Conservation (phyloP, 768 basidiomycete genomes). For the Xerocomus brunneocitrinus region DNA sequence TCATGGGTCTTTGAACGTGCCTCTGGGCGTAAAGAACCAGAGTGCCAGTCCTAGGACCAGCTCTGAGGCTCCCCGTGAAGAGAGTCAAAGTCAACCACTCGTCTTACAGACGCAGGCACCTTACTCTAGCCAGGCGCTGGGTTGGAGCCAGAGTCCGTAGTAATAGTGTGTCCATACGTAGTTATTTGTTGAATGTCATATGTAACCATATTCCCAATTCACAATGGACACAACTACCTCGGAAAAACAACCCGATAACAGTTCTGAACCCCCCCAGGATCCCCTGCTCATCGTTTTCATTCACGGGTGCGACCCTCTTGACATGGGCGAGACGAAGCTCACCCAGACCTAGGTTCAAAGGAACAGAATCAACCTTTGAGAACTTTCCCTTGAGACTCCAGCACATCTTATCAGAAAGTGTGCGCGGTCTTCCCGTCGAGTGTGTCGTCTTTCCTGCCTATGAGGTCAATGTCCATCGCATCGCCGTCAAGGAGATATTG, state of each 20-base stretch:
- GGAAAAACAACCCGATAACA: slow-evolving; percentile 5
- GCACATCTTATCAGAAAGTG: slow-evolving; percentile 67
- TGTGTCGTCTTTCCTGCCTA: slow-evolving; percentile 85
- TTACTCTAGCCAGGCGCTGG: slow-evolving; percentile 42
- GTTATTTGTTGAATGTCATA: neutral
- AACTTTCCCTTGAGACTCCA: slow-evolving; percentile 76
- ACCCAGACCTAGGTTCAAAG: slow-evolving; percentile 42
- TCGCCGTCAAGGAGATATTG: slow-evolving; percentile 4
- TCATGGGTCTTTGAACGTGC: slow-evolving; percentile 22
- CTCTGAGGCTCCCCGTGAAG: neutral
- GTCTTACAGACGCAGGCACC: slow-evolving; percentile 51
- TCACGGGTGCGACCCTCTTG: slow-evolving; percentile 54
- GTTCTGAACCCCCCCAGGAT: slow-evolving; percentile 29
- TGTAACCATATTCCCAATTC: neutral
- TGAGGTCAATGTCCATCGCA: slow-evolving; percentile 48
- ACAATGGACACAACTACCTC: slow-evolving; percentile 11
- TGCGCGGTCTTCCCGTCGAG: slow-evolving; percentile 56
- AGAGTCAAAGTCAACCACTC: slow-evolving; percentile 30
- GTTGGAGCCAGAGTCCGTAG: slow-evolving; percentile 30
- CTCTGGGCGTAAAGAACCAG: neutral
- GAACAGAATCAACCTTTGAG: slow-evolving; percentile 66
- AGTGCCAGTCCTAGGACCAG: neutral
- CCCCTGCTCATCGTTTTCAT: slow-evolving; percentile 69
- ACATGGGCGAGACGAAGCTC: neutral
- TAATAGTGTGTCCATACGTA: neutral